Evolutionary conservation across 305 asterid genomes (phyloP).

Genomic region (Ajuga reptans): DNA sequence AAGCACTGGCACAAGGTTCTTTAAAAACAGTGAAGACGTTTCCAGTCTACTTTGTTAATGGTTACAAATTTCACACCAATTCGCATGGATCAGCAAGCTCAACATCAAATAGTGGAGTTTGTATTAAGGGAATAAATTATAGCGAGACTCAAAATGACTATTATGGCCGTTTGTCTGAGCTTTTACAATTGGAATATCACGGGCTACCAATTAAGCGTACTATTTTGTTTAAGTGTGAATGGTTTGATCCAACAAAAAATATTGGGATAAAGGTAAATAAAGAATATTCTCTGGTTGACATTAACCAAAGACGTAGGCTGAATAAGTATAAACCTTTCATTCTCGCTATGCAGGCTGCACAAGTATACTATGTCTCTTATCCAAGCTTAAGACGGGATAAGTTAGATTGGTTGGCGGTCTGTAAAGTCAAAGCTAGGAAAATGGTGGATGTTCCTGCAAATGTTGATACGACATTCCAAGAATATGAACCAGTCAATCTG

Average conservation of each 20-base stretch:
- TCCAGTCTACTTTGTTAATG: background rate
- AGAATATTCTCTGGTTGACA: background rate
- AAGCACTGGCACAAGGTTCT: background rate
- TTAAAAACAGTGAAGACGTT: background rate
- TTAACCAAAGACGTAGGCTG: background rate
- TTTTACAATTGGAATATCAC: background rate
- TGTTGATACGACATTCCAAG: background rate
- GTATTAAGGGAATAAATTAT: background rate
- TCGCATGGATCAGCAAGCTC: background rate
- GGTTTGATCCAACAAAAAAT: conserved; percentile 1
- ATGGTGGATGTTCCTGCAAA: background rate
- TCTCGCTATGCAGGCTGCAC: conserved; percentile 1
- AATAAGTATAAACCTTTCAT: background rate
- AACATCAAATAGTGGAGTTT: background rate
- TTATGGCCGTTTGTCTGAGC: background rate
- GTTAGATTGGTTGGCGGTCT: background rate
- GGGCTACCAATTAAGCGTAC: background rate
- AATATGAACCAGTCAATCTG: background rate
- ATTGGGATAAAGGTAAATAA: background rate
- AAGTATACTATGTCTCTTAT: background rate
- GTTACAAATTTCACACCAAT: background rate
- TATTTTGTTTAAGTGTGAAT: background rate
- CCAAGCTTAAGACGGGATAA: background rate
- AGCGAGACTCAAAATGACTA: background rate
- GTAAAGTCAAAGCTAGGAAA: background rate